phyloP scores from a whole-genome alignment of 331 rosid genomes.

The Quercus tomentella region DNA sequence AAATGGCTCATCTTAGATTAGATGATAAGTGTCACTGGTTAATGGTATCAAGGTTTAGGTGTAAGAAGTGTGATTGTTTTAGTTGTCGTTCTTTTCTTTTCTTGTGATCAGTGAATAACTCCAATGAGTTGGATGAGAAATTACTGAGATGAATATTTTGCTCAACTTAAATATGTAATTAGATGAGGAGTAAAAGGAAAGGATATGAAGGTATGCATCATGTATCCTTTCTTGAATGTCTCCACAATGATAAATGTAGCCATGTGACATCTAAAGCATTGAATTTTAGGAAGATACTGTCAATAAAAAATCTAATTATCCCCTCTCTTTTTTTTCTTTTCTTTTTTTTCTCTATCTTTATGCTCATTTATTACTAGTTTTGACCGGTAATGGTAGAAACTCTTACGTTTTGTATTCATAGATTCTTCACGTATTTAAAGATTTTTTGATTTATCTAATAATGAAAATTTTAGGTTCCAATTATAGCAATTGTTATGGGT shows the following conservation, averaged over 20 bases:
- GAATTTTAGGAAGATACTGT: background rate
- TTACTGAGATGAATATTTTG: background rate
- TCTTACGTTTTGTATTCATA: background rate
- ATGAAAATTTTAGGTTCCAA: conserved; percentile 70
- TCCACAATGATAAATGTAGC: background rate
- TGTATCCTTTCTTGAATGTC: background rate
- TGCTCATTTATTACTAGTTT: background rate
- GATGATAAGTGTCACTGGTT: background rate
- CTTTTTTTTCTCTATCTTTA: background rate
- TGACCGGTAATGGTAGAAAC: background rate
- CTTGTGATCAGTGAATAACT: conserved; percentile 4
- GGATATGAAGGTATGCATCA: background rate
- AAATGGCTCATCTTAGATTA: background rate
- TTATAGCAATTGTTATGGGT: conserved; percentile 90
- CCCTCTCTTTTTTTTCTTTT: background rate
- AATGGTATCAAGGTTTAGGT: background rate
- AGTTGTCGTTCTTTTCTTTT: background rate
- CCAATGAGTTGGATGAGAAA: background rate
- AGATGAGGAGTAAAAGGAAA: background rate
- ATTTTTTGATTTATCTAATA: conserved; percentile 6
- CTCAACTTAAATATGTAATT: background rate
- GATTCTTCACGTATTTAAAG: conserved; percentile 2
- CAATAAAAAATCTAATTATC: background rate
- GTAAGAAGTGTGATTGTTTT: background rate
- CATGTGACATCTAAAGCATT: background rate